Percentiles rank a stretch among this genome's conserved stretches.
Conservation (phyloP, 2,329 filamentous ascomycete species). For the Didymella pinodella region DNA sequence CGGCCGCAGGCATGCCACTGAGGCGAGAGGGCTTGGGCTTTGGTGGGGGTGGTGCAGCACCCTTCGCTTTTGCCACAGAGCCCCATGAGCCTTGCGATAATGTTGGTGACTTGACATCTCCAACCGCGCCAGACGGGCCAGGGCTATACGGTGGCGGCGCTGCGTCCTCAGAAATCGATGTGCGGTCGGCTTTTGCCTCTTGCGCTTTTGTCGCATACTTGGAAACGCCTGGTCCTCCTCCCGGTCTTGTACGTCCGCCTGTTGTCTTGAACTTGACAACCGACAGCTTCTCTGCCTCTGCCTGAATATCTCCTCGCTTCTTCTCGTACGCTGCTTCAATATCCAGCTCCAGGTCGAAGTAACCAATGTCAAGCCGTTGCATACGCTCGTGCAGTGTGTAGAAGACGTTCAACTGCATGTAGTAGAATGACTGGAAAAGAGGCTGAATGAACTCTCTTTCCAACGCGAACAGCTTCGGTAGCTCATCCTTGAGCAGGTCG, state of each 20-base stretch:
- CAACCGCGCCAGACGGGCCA: constrained; percentile 30
- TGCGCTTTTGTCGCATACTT: constrained; percentile 53
- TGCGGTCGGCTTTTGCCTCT: constrained; percentile 46
- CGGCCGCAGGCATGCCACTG: constrained; percentile 68
- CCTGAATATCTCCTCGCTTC: constrained; percentile 88
- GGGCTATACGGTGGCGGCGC: constrained; percentile 53
- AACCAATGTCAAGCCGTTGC: constrained; percentile 96
- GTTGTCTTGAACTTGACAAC: constrained; percentile 94
- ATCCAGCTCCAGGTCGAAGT: constrained; percentile 91
- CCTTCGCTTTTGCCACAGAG: constrained; percentile 57
- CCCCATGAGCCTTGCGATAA: constrained; percentile 52
- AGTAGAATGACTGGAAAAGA: constrained; percentile 98
- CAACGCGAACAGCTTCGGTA: constrained; percentile 87
- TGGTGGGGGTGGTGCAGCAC: constrained; percentile 59
- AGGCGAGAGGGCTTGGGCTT: constrained; percentile 75
- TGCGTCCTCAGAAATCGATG: constrained; percentile 43
- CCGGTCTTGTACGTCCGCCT: constrained; percentile 62
- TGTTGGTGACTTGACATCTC: constrained; percentile 26
- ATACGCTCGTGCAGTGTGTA: constrained; percentile 98
- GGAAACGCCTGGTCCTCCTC: constrained; percentile 38
- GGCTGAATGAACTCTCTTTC: constrained; percentile 96
- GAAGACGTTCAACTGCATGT: constrained; percentile 99
- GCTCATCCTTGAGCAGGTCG: constrained; percentile 92
- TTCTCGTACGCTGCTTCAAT: constrained; percentile 89
- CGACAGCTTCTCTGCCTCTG: constrained; percentile 79